A percentile compares a stretch with the other conserved stretches of the same genome.
phyloP scores from a whole-genome alignment of 2,329 filamentous ascomycete genomes.

The Aspergillus sclerotialis region DNA sequence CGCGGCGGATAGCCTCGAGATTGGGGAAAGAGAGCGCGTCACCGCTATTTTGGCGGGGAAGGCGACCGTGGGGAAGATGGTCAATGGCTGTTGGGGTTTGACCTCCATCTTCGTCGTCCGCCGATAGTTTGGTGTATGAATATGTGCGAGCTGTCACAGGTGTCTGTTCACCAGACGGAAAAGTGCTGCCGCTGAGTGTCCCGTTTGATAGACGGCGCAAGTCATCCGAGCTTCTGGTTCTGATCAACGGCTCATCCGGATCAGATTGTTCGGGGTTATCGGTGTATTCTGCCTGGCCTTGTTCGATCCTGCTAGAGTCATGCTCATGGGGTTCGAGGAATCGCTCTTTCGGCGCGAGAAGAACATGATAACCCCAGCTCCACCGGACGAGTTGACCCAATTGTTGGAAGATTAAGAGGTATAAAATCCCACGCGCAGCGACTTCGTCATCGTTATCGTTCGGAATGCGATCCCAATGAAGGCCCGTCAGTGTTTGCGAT shows the following conservation, averaged over 20 bases:
- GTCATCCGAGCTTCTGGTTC: slow-evolving; percentile 27
- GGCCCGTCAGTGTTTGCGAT: slow-evolving; percentile 80
- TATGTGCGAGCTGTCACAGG: slow-evolving; percentile 28
- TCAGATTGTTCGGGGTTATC: slow-evolving; percentile 33
- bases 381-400: slow-evolving; percentile 90
- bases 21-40: slow-evolving; percentile 55
- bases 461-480: slow-evolving; percentile 88
- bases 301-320: slow-evolving; percentile 28
- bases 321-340: slow-evolving; percentile 38
- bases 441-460: slow-evolving; percentile 95
- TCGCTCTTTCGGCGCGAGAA: slow-evolving; percentile 73
- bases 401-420: slow-evolving; percentile 95
- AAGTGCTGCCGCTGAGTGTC: slow-evolving; percentile 14
- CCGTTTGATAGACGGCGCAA: slow-evolving; percentile 6
- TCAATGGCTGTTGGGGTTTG: slow-evolving; percentile 20
- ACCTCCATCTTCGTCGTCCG: slow-evolving; percentile 12
- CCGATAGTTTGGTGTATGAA: slow-evolving; percentile 28
- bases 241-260: slow-evolving; percentile 29
- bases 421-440: slow-evolving; percentile 85
- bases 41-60: slow-evolving; percentile 37
- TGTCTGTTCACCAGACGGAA: slow-evolving; percentile 34
- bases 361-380: slow-evolving; percentile 96
- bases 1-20: slow-evolving; percentile 23
- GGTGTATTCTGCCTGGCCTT: slow-evolving; percentile 33
- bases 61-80: slow-evolving; percentile 24